Conservation (phyloP, 495 filamentous ascomycete species). For the Tuber calosporum region DNA sequence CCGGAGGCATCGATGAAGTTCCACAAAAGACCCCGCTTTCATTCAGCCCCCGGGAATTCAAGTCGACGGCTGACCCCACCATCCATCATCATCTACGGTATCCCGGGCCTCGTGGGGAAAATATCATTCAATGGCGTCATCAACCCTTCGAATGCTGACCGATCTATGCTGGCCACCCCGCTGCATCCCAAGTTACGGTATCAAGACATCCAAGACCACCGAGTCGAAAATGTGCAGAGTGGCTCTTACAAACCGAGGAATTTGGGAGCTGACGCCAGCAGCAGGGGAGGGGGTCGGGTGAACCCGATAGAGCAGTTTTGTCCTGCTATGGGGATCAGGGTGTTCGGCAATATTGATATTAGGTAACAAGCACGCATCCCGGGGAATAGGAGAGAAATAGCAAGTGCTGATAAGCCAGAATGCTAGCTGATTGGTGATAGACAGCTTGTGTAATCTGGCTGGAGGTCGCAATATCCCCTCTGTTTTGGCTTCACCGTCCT, state of each 20-base stretch:
- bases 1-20: not conserved
- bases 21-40: not conserved
- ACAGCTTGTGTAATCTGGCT: not conserved
- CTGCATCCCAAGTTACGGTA: not conserved
- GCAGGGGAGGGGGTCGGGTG: too few species aligned
- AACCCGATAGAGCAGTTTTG: too few species aligned
- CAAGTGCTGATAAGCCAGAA: not conserved
- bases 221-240: too few species aligned
- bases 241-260: too few species aligned
- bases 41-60: not conserved
- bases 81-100: too few species aligned
- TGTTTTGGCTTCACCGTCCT: too few species aligned
- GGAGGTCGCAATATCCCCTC: not conserved
- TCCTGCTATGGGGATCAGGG: not conserved
- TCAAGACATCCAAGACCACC: not conserved
- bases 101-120: too few species aligned
- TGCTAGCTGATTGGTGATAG: not conserved
- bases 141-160: too few species aligned
- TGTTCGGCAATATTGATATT: not conserved
- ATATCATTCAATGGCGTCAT: too few species aligned
- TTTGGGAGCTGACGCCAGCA: too few species aligned
- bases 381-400: not conserved
- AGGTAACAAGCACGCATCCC: not conserved
- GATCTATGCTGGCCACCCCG: too few species aligned
- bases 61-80: not conserved